A percentile compares a stretch with the other conserved stretches of the same genome.
phyloP scores from a whole-genome alignment of 768 basidiomycete species.

The Leccinum disarticulatum region DNA sequence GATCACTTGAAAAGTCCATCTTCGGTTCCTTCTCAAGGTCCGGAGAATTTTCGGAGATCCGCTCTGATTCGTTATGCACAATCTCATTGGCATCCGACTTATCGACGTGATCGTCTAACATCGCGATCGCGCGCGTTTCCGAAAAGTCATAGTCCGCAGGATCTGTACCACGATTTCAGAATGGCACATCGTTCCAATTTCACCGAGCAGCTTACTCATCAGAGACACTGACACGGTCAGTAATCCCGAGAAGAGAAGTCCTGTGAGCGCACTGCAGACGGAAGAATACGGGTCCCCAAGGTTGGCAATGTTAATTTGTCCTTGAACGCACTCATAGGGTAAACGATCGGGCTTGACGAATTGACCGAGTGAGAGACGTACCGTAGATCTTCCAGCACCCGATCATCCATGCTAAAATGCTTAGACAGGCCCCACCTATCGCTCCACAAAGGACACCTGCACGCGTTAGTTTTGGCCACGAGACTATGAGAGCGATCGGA shows the following conservation, averaged over 20 bases:
- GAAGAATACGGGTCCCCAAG: slow-evolving; percentile 42
- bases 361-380: slow-evolving; percentile 5
- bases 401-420: slow-evolving; percentile 52
- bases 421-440: slow-evolving; percentile 40
- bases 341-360: neutral
- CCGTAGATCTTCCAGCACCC: slow-evolving; percentile 51
- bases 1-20: neutral
- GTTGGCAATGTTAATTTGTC: slow-evolving; percentile 36
- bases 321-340: slow-evolving; percentile 14
- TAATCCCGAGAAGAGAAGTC: slow-evolving; percentile 39
- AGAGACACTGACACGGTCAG: slow-evolving; percentile 37
- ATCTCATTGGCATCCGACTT: neutral
- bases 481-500: slow-evolving; percentile 46
- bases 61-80: slow-evolving; percentile 1
- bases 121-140: slow-evolving; percentile 36
- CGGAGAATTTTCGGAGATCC: neutral
- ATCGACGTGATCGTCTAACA: slow-evolving; percentile 22
- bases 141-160: slow-evolving; percentile 41
- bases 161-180: slow-evolving; percentile 16
- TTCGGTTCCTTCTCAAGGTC: slow-evolving; percentile 20
- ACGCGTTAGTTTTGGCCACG: slow-evolving; percentile 45
- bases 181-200: neutral
- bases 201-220: slow-evolving; percentile 26
- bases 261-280: slow-evolving; percentile 39
- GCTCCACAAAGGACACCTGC: slow-evolving; percentile 42